Conservation (phyloP, 2,329 filamentous ascomycete genomes). For the Aspergillus bombycis region DNA sequence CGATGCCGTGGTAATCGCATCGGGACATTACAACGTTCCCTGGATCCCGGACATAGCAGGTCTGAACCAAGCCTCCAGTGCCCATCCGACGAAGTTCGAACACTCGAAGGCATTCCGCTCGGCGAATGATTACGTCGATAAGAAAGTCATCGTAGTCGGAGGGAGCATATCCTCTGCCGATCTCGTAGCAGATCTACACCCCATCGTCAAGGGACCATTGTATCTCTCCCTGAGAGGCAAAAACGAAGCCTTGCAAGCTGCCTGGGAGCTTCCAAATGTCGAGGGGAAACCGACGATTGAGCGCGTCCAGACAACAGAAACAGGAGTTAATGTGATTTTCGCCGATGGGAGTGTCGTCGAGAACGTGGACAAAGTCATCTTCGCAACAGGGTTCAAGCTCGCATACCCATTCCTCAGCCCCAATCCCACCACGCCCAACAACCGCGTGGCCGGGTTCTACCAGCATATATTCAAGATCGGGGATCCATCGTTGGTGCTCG, state of each 20-base stretch:
- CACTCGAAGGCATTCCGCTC: constrained; percentile 43
- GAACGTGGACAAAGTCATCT: constrained; percentile 33
- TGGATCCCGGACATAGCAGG: constrained; percentile 43
- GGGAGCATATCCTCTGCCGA: constrained; percentile 35
- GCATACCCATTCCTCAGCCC: constrained; percentile 34
- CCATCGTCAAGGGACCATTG: constrained; percentile 25
- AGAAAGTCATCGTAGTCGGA: constrained; percentile 35
- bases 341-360: constrained; percentile 21
- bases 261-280: constrained; percentile 31
- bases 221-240: constrained; percentile 24
- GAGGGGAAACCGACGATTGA: constrained; percentile 22
- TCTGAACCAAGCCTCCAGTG: constrained; percentile 32
- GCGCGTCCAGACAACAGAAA: constrained; percentile 9
- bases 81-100: constrained; percentile 37
- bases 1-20: constrained; percentile 48
- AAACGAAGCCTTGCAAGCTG: constrained; percentile 24
- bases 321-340: constrained; percentile 22
- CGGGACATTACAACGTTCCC: constrained; percentile 47
- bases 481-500: constrained; percentile 32
- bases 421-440: constrained; percentile 27
- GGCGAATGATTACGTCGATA: constrained; percentile 41
- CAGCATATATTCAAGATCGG: constrained; percentile 35
- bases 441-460: constrained; percentile 31
- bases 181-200: constrained; percentile 28
- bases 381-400: constrained; percentile 34